These are phyloP conservation scores for Ilex asprella DNA, from an alignment of 257 asterid genomes.

Conservation along the genomic window DNA sequence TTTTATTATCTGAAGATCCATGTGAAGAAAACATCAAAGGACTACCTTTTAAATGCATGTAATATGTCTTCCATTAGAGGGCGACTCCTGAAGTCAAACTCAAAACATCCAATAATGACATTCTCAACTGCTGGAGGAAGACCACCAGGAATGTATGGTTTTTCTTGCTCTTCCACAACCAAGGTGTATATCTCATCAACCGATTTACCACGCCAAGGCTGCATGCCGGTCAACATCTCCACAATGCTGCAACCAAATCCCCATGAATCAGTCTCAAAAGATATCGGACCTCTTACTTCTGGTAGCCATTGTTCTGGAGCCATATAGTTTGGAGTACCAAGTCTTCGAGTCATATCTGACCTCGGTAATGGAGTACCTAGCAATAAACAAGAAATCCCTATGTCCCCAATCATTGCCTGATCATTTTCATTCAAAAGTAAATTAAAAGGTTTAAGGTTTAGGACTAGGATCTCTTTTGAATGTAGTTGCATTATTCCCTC, in stretches of 20 bases:
- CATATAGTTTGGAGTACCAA: slow-evolving; percentile 88
- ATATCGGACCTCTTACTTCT: slow-evolving; percentile 76
- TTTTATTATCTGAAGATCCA: neutral
- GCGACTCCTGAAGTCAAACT: slow-evolving; percentile 76
- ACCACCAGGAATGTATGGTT: slow-evolving; percentile 64
- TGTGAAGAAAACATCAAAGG: neutral
- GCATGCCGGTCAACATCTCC: slow-evolving; percentile 83
- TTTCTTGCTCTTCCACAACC: slow-evolving; percentile 70
- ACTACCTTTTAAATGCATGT: slow-evolving; percentile 72
- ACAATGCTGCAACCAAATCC: slow-evolving; percentile 84
- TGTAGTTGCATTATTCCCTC: slow-evolving; percentile 82
- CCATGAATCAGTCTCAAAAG: slow-evolving; percentile 92
- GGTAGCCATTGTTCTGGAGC: slow-evolving; percentile 98
- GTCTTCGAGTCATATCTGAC: slow-evolving; percentile 48
- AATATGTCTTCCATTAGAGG: slow-evolving; percentile 78
- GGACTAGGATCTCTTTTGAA: slow-evolving; percentile 60
- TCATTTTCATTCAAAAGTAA: slow-evolving; percentile 58
- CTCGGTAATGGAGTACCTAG: slow-evolving; percentile 57
- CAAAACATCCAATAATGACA: slow-evolving; percentile 77
- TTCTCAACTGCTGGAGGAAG: slow-evolving; percentile 84
- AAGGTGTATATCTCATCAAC: slow-evolving; percentile 52
- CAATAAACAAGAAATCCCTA: slow-evolving; percentile 55
- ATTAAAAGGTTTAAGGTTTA: slow-evolving; percentile 79
- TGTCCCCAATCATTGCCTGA: slow-evolving; percentile 61
- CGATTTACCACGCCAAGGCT: slow-evolving; percentile 87